Evolutionary conservation across 176 grass and related monocot species (phyloP), one percentile per base, ranked within the genome.

Genomic region (Oropetium thomaeum): DNA sequence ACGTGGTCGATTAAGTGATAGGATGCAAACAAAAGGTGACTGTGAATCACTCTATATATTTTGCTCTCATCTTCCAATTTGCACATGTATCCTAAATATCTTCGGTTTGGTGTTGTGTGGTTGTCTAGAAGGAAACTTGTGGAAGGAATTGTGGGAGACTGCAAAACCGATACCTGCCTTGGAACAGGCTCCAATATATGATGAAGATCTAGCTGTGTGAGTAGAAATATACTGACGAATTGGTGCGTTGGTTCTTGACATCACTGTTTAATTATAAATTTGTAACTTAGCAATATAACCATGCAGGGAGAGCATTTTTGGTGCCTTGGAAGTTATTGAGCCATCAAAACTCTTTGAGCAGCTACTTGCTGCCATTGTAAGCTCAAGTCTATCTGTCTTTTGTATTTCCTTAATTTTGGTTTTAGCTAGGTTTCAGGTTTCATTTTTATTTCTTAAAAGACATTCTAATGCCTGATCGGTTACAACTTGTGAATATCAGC

Each of bases 141-240:
- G 95, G 95, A 87, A 84, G 81, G 95, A 98, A 84, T 67, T 98
- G 27, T 98, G 95, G 95, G 89, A 82, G 69, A 77, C 91, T 78
- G 86, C 95, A 66, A 98, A 94, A 87, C 69, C 95, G 32, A 78
- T 93, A 67, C 91, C 95, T 57, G 91, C 89, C 79, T 89, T 94
- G 54, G 79, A 92, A 54, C 95, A 98, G 65, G 78, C 91, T 87
- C 95, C 95, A n/a, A 83, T 98, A 67, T 98, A 92, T 79, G 91
- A 98, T 88, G 95, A 98, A 81, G 89, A 98, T 92, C 85, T 98
- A 73, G 88, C 91, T 34, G 91, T 98, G 91, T 98, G 89, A 94
- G 95, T 87, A 65, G 63, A 82, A 65, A 59, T 25, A 44, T 72
- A 52, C 25, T 79, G 35, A 13, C 10, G 34, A 15, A 5, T 88